Conservation (phyloP, 2,329 filamentous ascomycete genomes). For the Sporothrix pallida region DNA sequence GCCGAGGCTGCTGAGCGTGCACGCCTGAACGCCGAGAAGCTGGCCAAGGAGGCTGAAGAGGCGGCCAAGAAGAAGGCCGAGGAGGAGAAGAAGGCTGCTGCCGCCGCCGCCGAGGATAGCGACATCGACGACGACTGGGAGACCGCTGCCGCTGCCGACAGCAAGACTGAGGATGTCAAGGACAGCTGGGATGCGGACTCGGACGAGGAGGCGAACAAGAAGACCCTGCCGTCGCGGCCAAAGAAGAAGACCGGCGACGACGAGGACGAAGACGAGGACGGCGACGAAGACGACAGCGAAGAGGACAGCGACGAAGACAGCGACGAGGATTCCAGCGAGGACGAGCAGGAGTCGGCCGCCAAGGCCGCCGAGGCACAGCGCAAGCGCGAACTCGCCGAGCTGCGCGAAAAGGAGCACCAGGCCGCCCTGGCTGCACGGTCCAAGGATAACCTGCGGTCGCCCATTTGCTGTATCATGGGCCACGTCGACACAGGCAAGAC, state of each 20-base stretch:
- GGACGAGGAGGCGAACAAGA: constrained; percentile 66
- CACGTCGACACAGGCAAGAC: constrained; percentile 99
- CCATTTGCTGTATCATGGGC: constrained; percentile 99
- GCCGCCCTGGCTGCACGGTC: constrained; percentile 89
- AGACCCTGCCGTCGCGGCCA: constrained; percentile 33
- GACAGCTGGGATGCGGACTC: constrained; percentile 93
- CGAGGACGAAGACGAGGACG: constrained; percentile 29
- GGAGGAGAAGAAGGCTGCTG: constrained; percentile 52
- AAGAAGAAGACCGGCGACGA: constrained; percentile 56
- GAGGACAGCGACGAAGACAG: constrained; percentile 51
- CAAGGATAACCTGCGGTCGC: constrained; percentile 91
- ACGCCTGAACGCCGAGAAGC: constrained; percentile 69
- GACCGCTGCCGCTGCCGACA: constrained; percentile 70
- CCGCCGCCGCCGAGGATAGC: constrained; percentile 55
- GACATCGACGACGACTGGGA: constrained; percentile 87
- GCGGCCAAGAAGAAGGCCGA: constrained; percentile 61
- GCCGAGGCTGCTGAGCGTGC: constrained; percentile 80
- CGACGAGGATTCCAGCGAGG: constrained; percentile 69
- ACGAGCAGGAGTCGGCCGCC: constrained; percentile 76
- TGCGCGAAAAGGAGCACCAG: constrained; percentile 87
- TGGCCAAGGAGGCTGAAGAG: constrained; percentile 65
- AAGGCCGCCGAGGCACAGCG: constrained; percentile 74
- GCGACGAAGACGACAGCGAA: constrained; percentile 44
- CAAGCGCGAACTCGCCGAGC: constrained; percentile 87
- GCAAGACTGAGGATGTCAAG: constrained; percentile 76